Evolutionary conservation across 2,329 filamentous ascomycete species (phyloP).

Genomic region (Talaromyces sp.): DNA sequence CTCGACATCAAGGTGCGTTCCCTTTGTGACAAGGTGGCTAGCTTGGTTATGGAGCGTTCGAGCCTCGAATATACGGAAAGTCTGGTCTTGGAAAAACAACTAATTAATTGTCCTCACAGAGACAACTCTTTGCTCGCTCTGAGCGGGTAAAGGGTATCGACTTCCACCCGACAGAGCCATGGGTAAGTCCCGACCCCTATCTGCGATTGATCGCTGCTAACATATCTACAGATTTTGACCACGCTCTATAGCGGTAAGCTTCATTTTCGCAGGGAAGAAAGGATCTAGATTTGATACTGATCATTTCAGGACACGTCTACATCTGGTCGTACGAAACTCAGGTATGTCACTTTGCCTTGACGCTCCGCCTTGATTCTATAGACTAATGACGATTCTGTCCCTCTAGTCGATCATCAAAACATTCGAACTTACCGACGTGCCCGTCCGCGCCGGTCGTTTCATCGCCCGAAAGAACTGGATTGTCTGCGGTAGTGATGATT

Average conservation of each 20-base stretch:
- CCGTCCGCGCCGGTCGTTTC: slow-evolving; percentile 93
- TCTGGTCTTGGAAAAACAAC: slow-evolving; percentile 20
- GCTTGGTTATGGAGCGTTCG: neutral
- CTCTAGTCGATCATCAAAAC: slow-evolving; percentile 85
- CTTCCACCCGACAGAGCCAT: slow-evolving; percentile 95
- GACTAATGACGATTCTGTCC: slow-evolving; percentile 16
- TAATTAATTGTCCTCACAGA: slow-evolving; percentile 54
- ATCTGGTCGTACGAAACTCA: slow-evolving; percentile 99
- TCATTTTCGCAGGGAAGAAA: slow-evolving; percentile 2
- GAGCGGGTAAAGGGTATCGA: slow-evolving; percentile 97
- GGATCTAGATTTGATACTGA: slow-evolving; percentile 25
- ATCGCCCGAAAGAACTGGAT: slow-evolving; percentile 99
- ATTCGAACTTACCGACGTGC: slow-evolving; percentile 97
- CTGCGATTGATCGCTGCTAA: slow-evolving; percentile 23
- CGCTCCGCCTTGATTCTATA: neutral
- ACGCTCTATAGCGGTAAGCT: slow-evolving; percentile 87
- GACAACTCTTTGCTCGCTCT: slow-evolving; percentile 81
- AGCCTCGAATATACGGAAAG: neutral
- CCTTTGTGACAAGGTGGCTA: neutral
- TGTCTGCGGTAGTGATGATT: slow-evolving; percentile 91
- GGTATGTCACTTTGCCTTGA: slow-evolving; percentile 36
- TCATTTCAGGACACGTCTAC: slow-evolving; percentile 78
- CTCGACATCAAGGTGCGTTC: slow-evolving; percentile 59
- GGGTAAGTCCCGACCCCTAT: slow-evolving; percentile 56
- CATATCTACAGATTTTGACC: slow-evolving; percentile 65